These are phyloP conservation scores for Nepenthes gracilis DNA, from an alignment of 148 eudicot species.

Conservation along the genomic window DNA sequence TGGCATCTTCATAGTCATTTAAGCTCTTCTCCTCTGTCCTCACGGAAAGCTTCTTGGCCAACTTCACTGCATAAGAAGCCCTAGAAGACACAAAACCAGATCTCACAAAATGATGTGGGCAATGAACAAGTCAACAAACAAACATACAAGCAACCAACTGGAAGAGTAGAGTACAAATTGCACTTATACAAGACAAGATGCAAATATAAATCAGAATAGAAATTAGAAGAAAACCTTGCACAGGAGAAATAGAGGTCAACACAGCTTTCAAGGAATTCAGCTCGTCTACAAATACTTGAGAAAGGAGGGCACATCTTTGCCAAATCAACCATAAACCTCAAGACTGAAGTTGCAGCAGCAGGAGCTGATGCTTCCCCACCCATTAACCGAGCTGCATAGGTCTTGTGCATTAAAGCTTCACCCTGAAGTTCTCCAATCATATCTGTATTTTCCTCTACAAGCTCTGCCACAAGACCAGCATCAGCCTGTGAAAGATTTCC, in stretches of 20 bases:
- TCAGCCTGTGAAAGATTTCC: slow-evolving; percentile 82
- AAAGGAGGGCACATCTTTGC: slow-evolving; percentile 88
- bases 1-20: slow-evolving; percentile 66
- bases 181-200: neutral
- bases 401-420: slow-evolving; percentile 96
- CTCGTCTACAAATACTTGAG: slow-evolving; percentile 78
- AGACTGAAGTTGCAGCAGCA: slow-evolving; percentile 91
- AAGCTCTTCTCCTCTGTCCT: slow-evolving; percentile 66
- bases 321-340: slow-evolving; percentile 96
- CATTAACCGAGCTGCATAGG: slow-evolving; percentile 96
- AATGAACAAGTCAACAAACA: slow-evolving; percentile 2
- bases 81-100: slow-evolving; percentile 26
- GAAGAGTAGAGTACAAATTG: too few species aligned
- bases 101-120: neutral
- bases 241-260: slow-evolving; percentile 92
- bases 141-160: neutral
- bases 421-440: slow-evolving; percentile 98
- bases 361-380: slow-evolving; percentile 99
- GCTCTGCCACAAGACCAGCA: slow-evolving; percentile 78
- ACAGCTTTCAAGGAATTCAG: slow-evolving; percentile 88
- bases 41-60: slow-evolving; percentile 64
- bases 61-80: slow-evolving; percentile 86
- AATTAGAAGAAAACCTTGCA: slow-evolving; percentile 48
- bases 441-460: slow-evolving; percentile 70
- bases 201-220: neutral